These are phyloP conservation scores for Carex myosuroides DNA, from an alignment of 176 grass and related monocot genomes.

Conservation along the genomic window DNA sequence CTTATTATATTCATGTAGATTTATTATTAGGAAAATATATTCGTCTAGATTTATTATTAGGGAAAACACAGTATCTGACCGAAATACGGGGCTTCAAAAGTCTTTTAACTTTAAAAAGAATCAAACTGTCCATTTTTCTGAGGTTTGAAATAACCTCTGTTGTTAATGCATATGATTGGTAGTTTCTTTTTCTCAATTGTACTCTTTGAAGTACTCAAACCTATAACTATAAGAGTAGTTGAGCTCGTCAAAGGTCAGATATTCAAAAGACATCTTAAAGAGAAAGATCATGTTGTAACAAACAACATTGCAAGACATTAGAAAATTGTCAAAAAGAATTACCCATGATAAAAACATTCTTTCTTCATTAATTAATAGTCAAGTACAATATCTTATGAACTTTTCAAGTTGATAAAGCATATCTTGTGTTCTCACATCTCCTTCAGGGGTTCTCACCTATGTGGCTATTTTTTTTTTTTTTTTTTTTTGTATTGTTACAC, in stretches of 20 bases:
- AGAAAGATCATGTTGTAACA: not conserved
- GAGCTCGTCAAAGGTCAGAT: not conserved
- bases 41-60: not conserved
- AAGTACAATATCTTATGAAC: constrained; percentile 11
- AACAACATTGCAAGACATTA: not conserved
- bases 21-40: not conserved
- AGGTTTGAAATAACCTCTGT: not conserved
- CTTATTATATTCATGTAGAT: not conserved
- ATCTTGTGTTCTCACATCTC: not conserved
- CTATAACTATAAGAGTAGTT: not conserved
- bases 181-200: not conserved
- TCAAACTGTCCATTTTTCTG: not conserved
- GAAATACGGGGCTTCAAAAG: not conserved
- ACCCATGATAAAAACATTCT: not conserved
- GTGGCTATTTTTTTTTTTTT: not conserved
- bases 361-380: constrained; percentile 5
- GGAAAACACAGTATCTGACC: not conserved
- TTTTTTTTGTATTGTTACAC: not conserved
- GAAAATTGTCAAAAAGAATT: not conserved
- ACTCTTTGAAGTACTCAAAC: not conserved
- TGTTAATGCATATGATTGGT: not conserved
- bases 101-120: not conserved
- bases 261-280: not conserved
- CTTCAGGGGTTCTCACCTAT: not conserved
- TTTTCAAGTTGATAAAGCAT: not conserved